phyloP scores from a whole-genome alignment of 2,329 filamentous ascomycete species.

The Aureobasidium sp. region DNA sequence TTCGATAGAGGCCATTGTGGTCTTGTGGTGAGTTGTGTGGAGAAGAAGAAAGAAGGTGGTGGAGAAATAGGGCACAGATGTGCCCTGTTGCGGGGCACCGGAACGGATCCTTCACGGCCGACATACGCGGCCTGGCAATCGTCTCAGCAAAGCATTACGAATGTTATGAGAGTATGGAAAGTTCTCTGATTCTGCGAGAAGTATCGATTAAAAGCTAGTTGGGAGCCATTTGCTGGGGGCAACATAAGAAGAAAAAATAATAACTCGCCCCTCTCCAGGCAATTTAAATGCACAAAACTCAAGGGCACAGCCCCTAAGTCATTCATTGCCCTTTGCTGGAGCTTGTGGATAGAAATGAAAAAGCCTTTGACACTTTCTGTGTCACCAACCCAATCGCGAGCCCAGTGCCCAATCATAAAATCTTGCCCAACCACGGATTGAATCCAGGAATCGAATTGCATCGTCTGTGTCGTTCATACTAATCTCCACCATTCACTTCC shows the following conservation, averaged over 20 bases:
- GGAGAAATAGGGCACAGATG: neutral
- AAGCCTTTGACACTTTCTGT: conserved; percentile 1
- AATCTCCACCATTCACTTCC: conserved; percentile 18
- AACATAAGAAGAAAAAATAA: neutral
- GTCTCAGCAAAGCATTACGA: neutral
- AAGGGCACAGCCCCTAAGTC: conserved; percentile 5
- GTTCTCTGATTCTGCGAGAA: neutral
- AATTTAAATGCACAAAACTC: conserved; percentile 9
- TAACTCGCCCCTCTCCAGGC: conserved; percentile 5
- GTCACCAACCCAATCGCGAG: neutral
- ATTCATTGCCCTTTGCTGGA: neutral
- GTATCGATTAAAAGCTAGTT: conserved; percentile 12
- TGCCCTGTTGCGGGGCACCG: neutral
- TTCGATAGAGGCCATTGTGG: conserved; percentile 5
- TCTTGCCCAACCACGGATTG: conserved; percentile 1
- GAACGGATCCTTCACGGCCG: neutral
- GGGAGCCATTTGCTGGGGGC: neutral
- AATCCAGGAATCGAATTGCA: conserved; percentile 2
- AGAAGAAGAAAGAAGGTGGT: neutral
- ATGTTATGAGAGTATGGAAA: neutral
- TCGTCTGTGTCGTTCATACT: neutral
- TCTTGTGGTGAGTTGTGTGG: neutral
- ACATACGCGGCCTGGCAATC: neutral
- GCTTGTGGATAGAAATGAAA: conserved; percentile 5
- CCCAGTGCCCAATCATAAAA: conserved; percentile 8